Evolutionary conservation across 108 stramenopile genomes (phyloP), one percentile per base, ranked within the genome.

Genomic region (Parietichytrium sp.): DNA sequence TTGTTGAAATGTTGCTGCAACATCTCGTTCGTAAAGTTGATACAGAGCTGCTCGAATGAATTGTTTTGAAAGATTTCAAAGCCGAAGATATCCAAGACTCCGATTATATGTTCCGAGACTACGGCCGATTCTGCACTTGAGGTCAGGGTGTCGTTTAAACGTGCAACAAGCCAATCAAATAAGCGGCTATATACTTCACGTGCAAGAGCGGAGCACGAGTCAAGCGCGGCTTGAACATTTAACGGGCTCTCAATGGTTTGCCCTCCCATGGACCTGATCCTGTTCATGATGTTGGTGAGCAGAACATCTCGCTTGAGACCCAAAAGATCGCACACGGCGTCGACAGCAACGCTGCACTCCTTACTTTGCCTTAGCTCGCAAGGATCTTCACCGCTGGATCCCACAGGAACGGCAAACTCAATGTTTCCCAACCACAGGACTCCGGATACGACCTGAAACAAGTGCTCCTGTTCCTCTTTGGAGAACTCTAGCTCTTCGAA

Each of bases 21-120:
- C 55, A 94, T 93, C 86, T 98, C 97, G 86, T 98, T 98, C 77
- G 94, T 93, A 83, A 92, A 96, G 84, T 98, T 98, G 83, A 98
- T 98, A 78, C 95, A 94, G 13, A 97, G 89, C 89, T 97, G 94
- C 82, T 95, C 93, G 80, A 96, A 96, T 0, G 85, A 85, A 79
- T 96, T 94, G 26, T 84, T 85, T 55, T 90, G 87, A 79, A 95
- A 95, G 27, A 93, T 92, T 83, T 98, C 98, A 61, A 97, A 98
- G 8, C 96, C 98, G 84, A 96, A 97, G 82, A 98, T 97, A 84
- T 97, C 96, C 16, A 98, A 87, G 13, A 97, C 86, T 47, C 96
- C 98, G 80, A 97, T 96, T 55, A 91, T 90, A 25, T 50, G 50
- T 47, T 42, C 27, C 42, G 38, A 52, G 30, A 23, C 82, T 18